These are phyloP conservation scores for Chlamydomonas sp. DNA, from an alignment of 139 green algal species.

Conservation along the genomic window DNA sequence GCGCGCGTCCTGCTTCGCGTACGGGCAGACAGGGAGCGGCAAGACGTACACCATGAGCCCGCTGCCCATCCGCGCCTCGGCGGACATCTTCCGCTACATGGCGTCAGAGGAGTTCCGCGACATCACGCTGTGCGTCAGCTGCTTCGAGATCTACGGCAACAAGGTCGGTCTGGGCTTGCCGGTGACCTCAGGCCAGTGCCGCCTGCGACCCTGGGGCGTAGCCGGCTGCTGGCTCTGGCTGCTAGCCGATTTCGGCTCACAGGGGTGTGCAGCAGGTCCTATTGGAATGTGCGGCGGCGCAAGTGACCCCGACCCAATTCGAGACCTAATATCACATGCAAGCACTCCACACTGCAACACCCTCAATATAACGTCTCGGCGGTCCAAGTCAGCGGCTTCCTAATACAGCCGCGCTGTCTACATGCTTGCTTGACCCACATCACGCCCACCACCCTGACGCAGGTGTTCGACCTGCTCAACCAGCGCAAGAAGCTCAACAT, in stretches of 20 bases:
- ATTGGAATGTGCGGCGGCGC: too few relatives aligned
- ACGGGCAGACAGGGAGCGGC: slow-evolving; percentile 93
- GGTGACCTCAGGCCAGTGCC: neutral
- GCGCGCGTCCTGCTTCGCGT: slow-evolving; percentile 97
- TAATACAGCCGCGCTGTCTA: too few relatives aligned
- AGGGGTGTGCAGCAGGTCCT: too few relatives aligned
- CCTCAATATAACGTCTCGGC: too few relatives aligned
- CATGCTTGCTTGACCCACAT: too few relatives aligned
- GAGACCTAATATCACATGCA: too few relatives aligned
- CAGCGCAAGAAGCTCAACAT: slow-evolving; percentile 89
- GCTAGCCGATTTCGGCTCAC: neutral
- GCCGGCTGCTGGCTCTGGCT: neutral
- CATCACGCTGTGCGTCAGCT: slow-evolving; percentile 78
- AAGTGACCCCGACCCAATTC: too few relatives aligned
- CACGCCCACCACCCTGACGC: neutral
- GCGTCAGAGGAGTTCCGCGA: slow-evolving; percentile 56
- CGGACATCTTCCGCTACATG: slow-evolving; percentile 88
- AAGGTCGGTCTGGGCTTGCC: slow-evolving; percentile 67
- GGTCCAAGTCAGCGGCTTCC: too few relatives aligned
- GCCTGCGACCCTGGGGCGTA: neutral
- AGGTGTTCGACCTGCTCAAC: slow-evolving; percentile 96
- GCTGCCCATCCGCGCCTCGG: slow-evolving; percentile 88
- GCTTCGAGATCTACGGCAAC: slow-evolving; percentile 99
- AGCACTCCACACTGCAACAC: too few relatives aligned
- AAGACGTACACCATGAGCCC: slow-evolving; percentile 99